Conservation (phyloP, 495 filamentous ascomycete genomes). For the Aspergillus biplanus region DNA sequence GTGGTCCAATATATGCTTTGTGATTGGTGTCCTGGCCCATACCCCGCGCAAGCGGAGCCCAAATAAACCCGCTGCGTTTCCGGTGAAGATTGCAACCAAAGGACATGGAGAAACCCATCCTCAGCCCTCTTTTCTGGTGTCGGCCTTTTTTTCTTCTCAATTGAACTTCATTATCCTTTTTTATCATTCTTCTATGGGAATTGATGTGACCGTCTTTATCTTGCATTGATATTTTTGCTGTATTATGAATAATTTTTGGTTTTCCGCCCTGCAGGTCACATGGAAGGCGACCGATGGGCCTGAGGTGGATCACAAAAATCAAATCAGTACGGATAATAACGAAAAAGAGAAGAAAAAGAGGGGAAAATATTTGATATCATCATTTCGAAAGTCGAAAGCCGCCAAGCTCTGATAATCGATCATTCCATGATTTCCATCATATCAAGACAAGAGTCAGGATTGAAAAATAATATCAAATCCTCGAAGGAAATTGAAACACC, state of each 20-base stretch:
- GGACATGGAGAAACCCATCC: background rate
- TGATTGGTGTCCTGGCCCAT: constrained; percentile 38
- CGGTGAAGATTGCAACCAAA: constrained; percentile 25
- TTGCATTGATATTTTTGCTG: background rate
- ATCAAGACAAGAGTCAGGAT: no score
- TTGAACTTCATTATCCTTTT: background rate
- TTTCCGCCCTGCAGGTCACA: constrained; percentile 8
- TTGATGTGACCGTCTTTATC: constrained; percentile 3
- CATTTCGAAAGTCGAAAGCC: background rate
- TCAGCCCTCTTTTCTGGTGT: background rate
- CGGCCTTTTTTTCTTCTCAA: background rate
- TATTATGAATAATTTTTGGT: background rate
- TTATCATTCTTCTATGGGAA: background rate
- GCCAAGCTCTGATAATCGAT: no score
- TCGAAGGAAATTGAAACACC: no score
- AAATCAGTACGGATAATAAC: constrained; percentile 11
- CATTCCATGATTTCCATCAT: no score
- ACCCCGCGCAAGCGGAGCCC: constrained; percentile 43
- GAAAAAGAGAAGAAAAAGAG: background rate
- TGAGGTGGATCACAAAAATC: constrained; percentile 14
- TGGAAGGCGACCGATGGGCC: constrained; percentile 17
- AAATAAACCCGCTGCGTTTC: constrained; percentile 21
- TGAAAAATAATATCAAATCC: no score
- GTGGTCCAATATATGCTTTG: constrained; percentile 8
- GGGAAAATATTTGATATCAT: constrained; percentile 11